Evolutionary conservation across 2,329 filamentous ascomycete genomes (phyloP), one percentile per base, ranked within the genome.

Genomic region (Colletotrichum sp.): DNA sequence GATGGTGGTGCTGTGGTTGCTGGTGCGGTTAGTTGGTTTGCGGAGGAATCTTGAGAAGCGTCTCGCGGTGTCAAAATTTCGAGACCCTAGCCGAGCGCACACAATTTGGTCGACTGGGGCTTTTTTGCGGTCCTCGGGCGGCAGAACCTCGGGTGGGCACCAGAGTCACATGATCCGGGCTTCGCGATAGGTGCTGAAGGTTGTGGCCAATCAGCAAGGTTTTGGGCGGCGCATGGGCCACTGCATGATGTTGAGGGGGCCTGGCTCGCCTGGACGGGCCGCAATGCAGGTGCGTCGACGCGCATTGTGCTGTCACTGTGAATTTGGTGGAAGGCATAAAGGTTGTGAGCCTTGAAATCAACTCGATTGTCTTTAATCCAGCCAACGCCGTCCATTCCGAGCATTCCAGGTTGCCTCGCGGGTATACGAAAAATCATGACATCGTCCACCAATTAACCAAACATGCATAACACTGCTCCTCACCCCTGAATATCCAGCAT

Each of bases 401-500:
- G 21, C 10, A 4, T 30, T 59, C 68, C 30, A 71, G 39, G 9
- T 36, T 71, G 68, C 68, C 60, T 63, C 21, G 73, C 64, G 73
- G 73, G 73, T 75, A 73, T 75, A 73, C 61, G 24, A 48, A 55
- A 60, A 39, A 28, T 48, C 57, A 73, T 65, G 12, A 59, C 26
- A 65, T 60, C 32, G 70, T 65, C 48, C 64, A 60, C 43, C n/a
- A 18, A 18, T 34, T 21, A 4, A 28, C 32, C 21, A 57, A 43
- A 32, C 21, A 64, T 6, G 21, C 72, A 60, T 10, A n/a, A 9
- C 14, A 21, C 8, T 36, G 26, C 3, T 18, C 1, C 66, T 82
- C 79, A 86, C 57, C 81, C 83, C 79, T 89, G 84, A 18, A 92
- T 86, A 78, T 92, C 91, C 79, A 95, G 81, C 84, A 94, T 91